Evolutionary conservation across 768 basidiomycete species (phyloP).

Genomic region (Boletales sp.): DNA sequence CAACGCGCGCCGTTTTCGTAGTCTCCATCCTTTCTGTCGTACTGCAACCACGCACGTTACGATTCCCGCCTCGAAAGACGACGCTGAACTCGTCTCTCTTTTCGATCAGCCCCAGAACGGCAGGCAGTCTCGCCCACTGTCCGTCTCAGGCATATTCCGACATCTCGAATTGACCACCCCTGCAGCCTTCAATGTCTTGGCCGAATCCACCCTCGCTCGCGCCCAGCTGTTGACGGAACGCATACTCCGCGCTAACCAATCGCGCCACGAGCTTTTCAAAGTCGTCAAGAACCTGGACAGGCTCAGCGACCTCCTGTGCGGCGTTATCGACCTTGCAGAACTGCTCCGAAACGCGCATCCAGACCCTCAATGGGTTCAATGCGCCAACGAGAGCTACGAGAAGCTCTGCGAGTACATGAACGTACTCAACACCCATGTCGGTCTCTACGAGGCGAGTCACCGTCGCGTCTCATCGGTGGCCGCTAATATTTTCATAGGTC

Average conservation of each 20-base stretch:
- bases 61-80: conserved; percentile 62
- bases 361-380: conserved; percentile 75
- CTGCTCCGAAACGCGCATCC: conserved; percentile 92
- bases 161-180: conserved; percentile 73
- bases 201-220: conserved; percentile 75
- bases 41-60: conserved; percentile 40
- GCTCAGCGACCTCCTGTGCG: conserved; percentile 92
- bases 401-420: conserved; percentile 97
- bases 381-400: conserved; percentile 86
- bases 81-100: conserved; percentile 60
- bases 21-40: no score
- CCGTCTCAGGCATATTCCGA: conserved; percentile 79
- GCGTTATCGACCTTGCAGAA: conserved; percentile 95
- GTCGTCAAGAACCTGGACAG: conserved; percentile 96
- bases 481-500: conserved; percentile 44
- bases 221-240: conserved; percentile 82
- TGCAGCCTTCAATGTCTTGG: conserved; percentile 62
- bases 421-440: conserved; percentile 89
- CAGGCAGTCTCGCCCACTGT: conserved; percentile 38
- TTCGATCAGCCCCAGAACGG: conserved; percentile 62
- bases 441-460: conserved; percentile 76
- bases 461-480: conserved; percentile 9
- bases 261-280: conserved; percentile 69
- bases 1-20: conserved; percentile 37
- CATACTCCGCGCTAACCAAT: conserved; percentile 70